Evolutionary conservation across 2,329 filamentous ascomycete genomes (phyloP), one percentile per base, ranked within the genome.

Genomic region (Trichoderma atrobrunneum): DNA sequence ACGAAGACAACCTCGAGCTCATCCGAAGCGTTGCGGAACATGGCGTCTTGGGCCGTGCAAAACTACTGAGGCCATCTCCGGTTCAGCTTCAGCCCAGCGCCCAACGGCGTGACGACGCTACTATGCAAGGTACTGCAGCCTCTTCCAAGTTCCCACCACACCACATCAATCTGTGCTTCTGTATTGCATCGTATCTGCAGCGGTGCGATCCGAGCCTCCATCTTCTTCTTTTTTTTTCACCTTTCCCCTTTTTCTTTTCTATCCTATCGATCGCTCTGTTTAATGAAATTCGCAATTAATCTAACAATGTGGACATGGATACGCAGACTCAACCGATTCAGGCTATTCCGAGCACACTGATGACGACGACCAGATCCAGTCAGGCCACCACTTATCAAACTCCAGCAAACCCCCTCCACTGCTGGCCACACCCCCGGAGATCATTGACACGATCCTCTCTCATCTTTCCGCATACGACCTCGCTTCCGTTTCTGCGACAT

Each of bases 361-460:
- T 36, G 59, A 18, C 32, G 59, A 62, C 28, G 51, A 24, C 32
- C 24, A 56, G 51, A 54, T 57, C 32, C 34, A 28, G 26, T 61
- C 28, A 28, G 56, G 10, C 57, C 57, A 28, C n/a, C 56, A n/a
- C n/a, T 18, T 36, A n/a, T 21, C 57, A 30, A 12, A 16, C 39
- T 60, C 57, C 32, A 36, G 21, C 28, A 26, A 62, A 18, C 24
- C 64, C 39, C 34, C 78, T 28, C 74, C 74, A 48, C 76, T 93
- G 8, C 79, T 89, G 34, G 78, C 81, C 24, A 86, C 97, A 1
- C 95, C 95, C 0, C 81, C 89, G 14, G 95, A 98, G 79, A 85
- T 97, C 10, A 84, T 97, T 36, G 87, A 92, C 75, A 83, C 87
- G n/a, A 90, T 97, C 61, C 83, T 97, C 16, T 84, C 85, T 39